phyloP scores from a whole-genome alignment of 768 basidiomycete species.

The Collybiopsis confluens region DNA sequence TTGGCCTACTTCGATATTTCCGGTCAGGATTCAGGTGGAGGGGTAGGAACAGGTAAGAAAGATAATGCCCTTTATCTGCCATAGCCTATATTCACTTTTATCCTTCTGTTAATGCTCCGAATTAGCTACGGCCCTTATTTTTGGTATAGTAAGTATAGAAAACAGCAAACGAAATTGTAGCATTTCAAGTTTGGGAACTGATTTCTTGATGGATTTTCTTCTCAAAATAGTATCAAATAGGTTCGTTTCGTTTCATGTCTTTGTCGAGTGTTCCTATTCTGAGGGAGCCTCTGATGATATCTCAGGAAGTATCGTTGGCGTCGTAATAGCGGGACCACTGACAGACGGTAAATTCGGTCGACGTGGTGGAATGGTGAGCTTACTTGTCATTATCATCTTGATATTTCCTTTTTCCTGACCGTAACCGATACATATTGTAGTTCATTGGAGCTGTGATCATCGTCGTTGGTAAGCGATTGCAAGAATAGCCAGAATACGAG shows the following conservation, averaged over 20 bases:
- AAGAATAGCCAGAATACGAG: background rate
- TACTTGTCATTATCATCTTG: background rate
- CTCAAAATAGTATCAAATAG: slow-evolving; percentile 34
- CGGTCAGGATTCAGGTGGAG: slow-evolving; percentile 35
- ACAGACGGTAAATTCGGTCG: slow-evolving; percentile 36
- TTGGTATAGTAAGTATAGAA: slow-evolving; percentile 35
- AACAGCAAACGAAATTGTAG: too few species aligned
- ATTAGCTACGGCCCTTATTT: slow-evolving; percentile 35
- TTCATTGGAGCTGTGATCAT: slow-evolving; percentile 36
- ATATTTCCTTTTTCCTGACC: background rate
- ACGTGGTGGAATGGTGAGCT: slow-evolving; percentile 38
- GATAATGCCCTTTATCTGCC: slow-evolving; percentile 26
- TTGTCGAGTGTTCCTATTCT: background rate
- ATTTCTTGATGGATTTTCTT: too few species aligned
- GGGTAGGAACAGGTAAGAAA: slow-evolving; percentile 28
- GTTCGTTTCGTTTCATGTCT: slow-evolving; percentile 13
- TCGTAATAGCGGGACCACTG: slow-evolving; percentile 36
- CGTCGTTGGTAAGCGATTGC: slow-evolving; percentile 25
- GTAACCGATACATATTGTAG: slow-evolving; percentile 15
- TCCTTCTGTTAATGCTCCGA: background rate
- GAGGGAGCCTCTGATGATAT: too few species aligned
- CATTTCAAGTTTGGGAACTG: too few species aligned
- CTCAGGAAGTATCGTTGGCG: slow-evolving; percentile 31
- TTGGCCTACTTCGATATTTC: slow-evolving; percentile 36
- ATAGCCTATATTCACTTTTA: background rate